Base-by-base conservation (phyloP, 495 filamentous ascomycete species). In the Schizothecium vesticola region DNA sequence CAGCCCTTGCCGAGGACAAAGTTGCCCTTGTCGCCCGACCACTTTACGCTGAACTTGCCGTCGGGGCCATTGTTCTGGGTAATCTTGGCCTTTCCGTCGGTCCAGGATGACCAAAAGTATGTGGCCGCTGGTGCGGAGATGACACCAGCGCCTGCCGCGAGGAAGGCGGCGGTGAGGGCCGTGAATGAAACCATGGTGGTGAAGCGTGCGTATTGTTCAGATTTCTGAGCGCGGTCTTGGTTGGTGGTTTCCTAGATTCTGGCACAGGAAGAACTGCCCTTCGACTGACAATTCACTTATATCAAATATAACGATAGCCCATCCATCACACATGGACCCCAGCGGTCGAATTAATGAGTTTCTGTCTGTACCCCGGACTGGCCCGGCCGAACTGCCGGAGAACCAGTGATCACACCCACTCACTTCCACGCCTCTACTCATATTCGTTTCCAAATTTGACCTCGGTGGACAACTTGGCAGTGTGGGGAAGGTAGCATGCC, bases 91-190 rank as follows among this genome's bases (percentile, higher is more conserved):
- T 78, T 81, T n/a, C 85, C 85, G 69, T 90, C 86, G 29, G 82
- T 87, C 88, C 88, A 90, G 79, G 83, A 90, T 8, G 83, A 86
- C 75, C 88, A 90, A 75, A 86, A 90, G 77, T 82, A 89, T 59
- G 19, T 67, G 60, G 57, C 67, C 23, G 67, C 86, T 7, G 66
- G 66, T 7, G 60, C 59, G 23, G 66, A 63, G 12, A 28, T 23
- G 56, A 63, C 66, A 4, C 36, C 60, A 19, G 56, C 36, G 3
- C 59, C 33, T 11, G 66, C 59, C 23, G 59, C 66, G 1, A 26
- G 1, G 36, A 62, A 21, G 56, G 56, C n/a, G 56, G 55, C 21
- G 57, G 60, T 12, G 22, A 61, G 1, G 0, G 65, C 26, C 9
- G 33, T 66, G 57, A 43, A 43, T 3, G 22, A 61, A 13, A 55